Base-by-base conservation (phyloP, 441 rosid genomes). In the Adansonia rubrostipa region DNA sequence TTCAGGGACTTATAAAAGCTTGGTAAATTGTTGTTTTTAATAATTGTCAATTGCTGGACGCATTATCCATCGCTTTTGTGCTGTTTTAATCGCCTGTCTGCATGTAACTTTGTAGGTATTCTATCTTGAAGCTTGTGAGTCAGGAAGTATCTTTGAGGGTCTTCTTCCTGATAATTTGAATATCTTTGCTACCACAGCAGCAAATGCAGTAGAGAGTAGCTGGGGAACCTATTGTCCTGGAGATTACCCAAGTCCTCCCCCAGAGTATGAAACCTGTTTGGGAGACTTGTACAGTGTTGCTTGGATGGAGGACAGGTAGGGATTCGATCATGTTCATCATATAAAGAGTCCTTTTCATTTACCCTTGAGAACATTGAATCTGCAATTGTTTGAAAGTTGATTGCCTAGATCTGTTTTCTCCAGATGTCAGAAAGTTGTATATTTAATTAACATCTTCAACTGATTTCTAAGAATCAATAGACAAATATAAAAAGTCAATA, bases 251-350 rank as follows among this genome's bases (percentile, higher is more conserved):
- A 87, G 96, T 76, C 94, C 93, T 81, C 97, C 96, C 13, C 90
- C 92, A 14, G 93, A 96, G 80, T 96, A 90, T 71, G 92, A 90
- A 13, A 96, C 97, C 79, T 96, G 99, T 86, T 90, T 96, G 87
- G 99, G 98, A 74, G 99, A 94, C 89, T 87, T 96, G 78, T 96
- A 94, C 71, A 96, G 99, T 84, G 88, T 93, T 83, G 92, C 96
- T 71, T 93, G 98, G 99, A 96, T 96, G 98, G 99, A 96, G 87
- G 97, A 94, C 75, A 93, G 99, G 99, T 94, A 87, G 66, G 74
- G 20, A 68, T 7, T 33, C 6, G 11, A 45, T n/a, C 33, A 28
- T 44, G 19, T 24, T 74, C 68, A 13, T 44, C 20, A 7, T 45
- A 10, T 40, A 17, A 19, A 42, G 6, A 42, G 54, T 45, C 54